Percentiles rank a stretch among this genome's conserved stretches.
These are phyloP conservation scores for Calamus simplicifolius DNA, from an alignment of 176 grass and related monocot genomes.

Conservation along the genomic window DNA sequence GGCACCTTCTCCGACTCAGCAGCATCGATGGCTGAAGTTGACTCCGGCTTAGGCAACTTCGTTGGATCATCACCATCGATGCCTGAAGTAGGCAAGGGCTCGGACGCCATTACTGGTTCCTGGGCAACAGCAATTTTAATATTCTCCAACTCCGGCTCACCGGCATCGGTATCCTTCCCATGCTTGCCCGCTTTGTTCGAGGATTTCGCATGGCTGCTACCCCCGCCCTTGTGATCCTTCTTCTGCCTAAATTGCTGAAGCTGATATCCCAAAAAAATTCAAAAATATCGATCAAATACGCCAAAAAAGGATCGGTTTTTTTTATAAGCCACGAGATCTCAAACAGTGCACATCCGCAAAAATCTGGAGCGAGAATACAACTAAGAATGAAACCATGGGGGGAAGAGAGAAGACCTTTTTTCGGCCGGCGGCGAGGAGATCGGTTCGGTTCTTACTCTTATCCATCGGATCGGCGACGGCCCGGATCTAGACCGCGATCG, in stretches of 20 bases:
- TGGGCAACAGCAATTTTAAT: no score
- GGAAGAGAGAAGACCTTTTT: slow-evolving; percentile 49
- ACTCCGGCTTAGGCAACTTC: no score
- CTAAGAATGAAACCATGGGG: neutral
- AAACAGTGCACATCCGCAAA: no score
- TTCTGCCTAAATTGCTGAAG: slow-evolving; percentile 96
- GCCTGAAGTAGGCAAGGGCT: no score
- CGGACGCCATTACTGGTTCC: no score
- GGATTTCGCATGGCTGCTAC: slow-evolving; percentile 23
- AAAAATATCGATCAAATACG: slow-evolving; percentile 22
- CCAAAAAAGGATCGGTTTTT: neutral
- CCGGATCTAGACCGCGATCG: neutral
- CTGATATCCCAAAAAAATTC: slow-evolving; percentile 19
- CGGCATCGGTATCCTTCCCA: slow-evolving; percentile 19
- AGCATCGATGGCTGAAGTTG: no score
- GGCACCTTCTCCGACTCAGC: no score
- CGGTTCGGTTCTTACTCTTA: slow-evolving; percentile 47
- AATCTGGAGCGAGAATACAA: neutral
- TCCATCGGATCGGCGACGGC: slow-evolving; percentile 24
- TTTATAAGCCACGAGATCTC: no score
- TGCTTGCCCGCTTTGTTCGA: slow-evolving; percentile 36
- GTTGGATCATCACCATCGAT: no score
- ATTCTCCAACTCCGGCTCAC: neutral
- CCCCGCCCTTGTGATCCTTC: slow-evolving; percentile 56
- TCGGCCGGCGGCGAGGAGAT: slow-evolving; percentile 80